A percentile compares a stretch with the other conserved stretches of the same genome.
phyloP scores from a whole-genome alignment of 805 yeast genomes.

The Schwanniomyces sp. region DNA sequence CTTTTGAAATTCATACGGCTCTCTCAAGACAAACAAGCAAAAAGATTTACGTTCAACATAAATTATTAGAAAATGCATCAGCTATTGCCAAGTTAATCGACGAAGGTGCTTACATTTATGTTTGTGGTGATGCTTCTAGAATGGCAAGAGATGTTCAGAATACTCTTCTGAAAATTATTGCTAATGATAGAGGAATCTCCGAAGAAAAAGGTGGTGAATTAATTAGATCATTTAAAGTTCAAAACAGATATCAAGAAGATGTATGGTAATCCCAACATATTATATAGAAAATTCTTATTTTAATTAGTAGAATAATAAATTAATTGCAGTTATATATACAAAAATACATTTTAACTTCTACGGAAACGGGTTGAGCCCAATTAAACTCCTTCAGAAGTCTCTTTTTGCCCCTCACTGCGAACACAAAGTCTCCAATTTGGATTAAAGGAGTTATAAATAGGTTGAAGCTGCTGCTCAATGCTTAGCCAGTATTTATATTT shows the following conservation, averaged over 20 bases:
- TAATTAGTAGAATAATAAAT: neutral
- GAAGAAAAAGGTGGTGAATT: constrained; percentile 72
- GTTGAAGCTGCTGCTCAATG: constrained; percentile 39
- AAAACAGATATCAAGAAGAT: constrained; percentile 94
- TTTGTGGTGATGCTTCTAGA: constrained; percentile 94
- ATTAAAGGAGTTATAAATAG: constrained; percentile 30
- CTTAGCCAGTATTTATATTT: constrained; percentile 48
- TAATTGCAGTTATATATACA: neutral
- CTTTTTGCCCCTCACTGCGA: constrained; percentile 7
- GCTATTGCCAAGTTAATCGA: constrained; percentile 55
- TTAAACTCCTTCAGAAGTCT: neutral
- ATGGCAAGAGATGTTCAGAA: constrained; percentile 94
- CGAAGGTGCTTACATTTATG: constrained; percentile 84
- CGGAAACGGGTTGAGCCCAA: neutral
- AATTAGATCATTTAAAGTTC: constrained; percentile 74
- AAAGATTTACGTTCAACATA: constrained; percentile 84
- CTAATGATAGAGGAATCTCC: constrained; percentile 60
- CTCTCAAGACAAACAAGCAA: constrained; percentile 73
- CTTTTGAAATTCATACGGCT: constrained; percentile 76
- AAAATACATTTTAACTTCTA: neutral
- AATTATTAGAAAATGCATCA: constrained; percentile 52
- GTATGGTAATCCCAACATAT: constrained; percentile 64
- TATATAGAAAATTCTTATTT: neutral
- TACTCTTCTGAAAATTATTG: constrained; percentile 62
- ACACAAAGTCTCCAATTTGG: constrained; percentile 30